Conservation (phyloP, 345 rosid species). For the Trapa bicornis region DNA sequence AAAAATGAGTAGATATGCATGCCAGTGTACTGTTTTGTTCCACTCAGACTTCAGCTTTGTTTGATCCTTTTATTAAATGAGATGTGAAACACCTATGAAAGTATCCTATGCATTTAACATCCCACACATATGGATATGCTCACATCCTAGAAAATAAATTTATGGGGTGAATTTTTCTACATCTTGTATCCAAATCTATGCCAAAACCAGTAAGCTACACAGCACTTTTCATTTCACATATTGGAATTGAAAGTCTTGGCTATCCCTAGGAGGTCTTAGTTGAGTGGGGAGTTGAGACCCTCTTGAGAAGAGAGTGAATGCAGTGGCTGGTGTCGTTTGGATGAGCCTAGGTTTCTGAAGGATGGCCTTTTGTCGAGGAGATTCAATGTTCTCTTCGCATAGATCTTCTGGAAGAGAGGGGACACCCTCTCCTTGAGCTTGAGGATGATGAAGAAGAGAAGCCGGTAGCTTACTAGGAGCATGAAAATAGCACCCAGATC, state of each 20-base stretch:
- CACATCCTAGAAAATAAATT: not conserved
- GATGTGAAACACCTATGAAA: too few species aligned
- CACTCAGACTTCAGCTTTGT: too few species aligned
- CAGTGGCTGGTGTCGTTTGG: conserved; percentile 38
- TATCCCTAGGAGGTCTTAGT: conserved; percentile 9
- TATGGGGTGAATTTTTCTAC: not conserved
- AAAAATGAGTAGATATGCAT: too few species aligned
- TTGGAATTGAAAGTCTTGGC: not conserved
- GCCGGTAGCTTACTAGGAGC: conserved; percentile 12
- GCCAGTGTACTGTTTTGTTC: too few species aligned
- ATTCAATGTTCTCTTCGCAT: conserved; percentile 40
- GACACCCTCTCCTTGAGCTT: conserved; percentile 16
- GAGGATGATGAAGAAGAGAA: conserved; percentile 17
- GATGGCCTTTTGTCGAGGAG: conserved; percentile 53
- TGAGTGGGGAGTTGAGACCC: conserved; percentile 41
- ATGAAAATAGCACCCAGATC: conserved; percentile 22
- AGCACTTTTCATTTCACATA: conserved; percentile 2
- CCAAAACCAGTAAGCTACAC: not conserved
- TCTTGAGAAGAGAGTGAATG: conserved; percentile 57
- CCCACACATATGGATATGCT: not conserved
- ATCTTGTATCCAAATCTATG: not conserved
- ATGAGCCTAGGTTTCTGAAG: conserved; percentile 36
- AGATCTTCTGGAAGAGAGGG: conserved; percentile 33
- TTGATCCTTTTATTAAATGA: too few species aligned
- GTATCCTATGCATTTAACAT: not conserved